Evolutionary conservation across 257 asterid species (phyloP).

Genomic region (Solanum megistacrolobum): DNA sequence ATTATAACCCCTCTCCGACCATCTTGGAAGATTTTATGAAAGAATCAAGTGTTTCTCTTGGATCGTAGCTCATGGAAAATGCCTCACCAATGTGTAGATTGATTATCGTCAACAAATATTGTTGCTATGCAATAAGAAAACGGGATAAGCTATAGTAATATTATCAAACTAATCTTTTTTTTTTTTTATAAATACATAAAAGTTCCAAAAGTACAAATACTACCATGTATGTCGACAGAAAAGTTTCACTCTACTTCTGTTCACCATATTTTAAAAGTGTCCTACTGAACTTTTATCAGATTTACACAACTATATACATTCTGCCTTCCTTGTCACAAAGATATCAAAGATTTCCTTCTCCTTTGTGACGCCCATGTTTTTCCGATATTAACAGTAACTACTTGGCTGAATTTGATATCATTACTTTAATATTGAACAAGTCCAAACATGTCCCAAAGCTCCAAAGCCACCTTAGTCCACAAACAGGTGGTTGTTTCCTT

Average conservation of each 20-base stretch:
- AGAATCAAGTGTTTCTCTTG: neutral
- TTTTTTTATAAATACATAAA: neutral
- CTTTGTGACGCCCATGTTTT: neutral
- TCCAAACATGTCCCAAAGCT: neutral
- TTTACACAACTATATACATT: neutral
- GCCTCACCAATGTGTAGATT: neutral
- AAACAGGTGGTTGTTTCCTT: neutral
- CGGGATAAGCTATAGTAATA: neutral
- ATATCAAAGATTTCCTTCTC: neutral
- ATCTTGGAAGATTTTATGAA: neutral
- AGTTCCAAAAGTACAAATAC: neutral
- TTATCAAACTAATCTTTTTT: neutral
- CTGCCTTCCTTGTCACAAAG: neutral
- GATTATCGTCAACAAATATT: neutral
- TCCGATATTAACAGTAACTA: neutral
- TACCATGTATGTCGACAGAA: neutral
- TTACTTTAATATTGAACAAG: neutral
- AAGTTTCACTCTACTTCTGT: neutral
- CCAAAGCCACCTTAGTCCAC: neutral
- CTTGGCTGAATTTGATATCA: neutral
- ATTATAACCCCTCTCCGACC: neutral
- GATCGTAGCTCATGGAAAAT: neutral
- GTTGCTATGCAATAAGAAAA: neutral
- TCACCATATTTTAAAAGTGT: neutral
- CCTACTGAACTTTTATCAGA: neutral